Conservation (phyloP, 331 rosid genomes). For the Erythrophleum ivorense region DNA sequence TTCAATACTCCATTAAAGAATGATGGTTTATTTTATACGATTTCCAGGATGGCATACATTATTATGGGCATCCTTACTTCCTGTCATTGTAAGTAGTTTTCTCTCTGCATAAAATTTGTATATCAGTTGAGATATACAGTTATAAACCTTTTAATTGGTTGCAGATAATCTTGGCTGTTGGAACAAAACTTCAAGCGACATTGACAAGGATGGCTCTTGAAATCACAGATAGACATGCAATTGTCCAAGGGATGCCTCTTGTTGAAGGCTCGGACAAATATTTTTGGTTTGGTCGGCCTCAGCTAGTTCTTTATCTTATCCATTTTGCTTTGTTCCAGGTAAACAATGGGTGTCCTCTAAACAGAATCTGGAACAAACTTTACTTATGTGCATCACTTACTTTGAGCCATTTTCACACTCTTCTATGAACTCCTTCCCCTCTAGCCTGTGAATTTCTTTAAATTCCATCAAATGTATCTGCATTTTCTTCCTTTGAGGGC, state of each 20-base stretch:
- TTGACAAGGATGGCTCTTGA: conserved; percentile 74
- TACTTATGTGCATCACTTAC: background rate
- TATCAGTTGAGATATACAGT: conserved; percentile 1
- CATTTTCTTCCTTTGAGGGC: no score
- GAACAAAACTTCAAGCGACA: conserved; percentile 67
- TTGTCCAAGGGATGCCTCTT: conserved; percentile 81
- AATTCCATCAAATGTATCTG: no score
- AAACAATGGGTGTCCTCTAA: conserved; percentile 16
- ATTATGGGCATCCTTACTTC: conserved; percentile 69
- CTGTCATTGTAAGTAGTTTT: conserved; percentile 55
- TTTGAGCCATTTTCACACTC: no score
- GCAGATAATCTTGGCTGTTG: conserved; percentile 72
- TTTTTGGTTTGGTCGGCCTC: conserved; percentile 77
- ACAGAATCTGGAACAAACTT: background rate
- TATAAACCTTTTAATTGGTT: conserved; percentile 11
- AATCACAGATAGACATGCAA: conserved; percentile 69
- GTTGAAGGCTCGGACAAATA: conserved; percentile 70
- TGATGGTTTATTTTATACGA: background rate
- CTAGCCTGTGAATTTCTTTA: no score
- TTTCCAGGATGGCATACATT: conserved; percentile 64
- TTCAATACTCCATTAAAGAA: background rate
- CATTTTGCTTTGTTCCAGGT: conserved; percentile 82
- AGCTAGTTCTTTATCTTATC: conserved; percentile 65
- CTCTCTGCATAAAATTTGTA: background rate
- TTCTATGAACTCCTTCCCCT: no score